A percentile compares a stretch with the other conserved stretches of the same genome.
These are phyloP conservation scores for Thielaviopsis euricoi DNA, from an alignment of 2,329 filamentous ascomycete species.

Conservation along the genomic window DNA sequence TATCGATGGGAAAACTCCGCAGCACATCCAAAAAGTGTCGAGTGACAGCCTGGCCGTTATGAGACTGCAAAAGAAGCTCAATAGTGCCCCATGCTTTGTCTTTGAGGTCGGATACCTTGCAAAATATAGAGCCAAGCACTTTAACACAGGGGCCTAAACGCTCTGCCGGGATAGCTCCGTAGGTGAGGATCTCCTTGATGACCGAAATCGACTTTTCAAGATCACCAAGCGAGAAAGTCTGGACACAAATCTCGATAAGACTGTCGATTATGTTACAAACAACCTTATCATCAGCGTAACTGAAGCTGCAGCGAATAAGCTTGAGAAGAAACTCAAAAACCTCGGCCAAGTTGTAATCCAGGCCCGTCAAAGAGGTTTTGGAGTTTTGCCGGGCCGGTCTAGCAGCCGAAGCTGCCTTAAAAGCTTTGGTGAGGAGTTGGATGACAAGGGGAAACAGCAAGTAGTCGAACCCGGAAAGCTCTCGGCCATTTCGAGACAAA, in stretches of 20 bases:
- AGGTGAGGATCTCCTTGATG: conserved; percentile 55
- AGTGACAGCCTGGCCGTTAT: conserved; percentile 54
- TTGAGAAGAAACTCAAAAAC: conserved; percentile 50
- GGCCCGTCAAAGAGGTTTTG: conserved; percentile 19
- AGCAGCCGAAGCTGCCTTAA: conserved; percentile 34
- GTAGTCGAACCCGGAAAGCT: conserved; percentile 51
- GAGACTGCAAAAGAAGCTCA: conserved; percentile 54
- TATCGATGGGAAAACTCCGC: conserved; percentile 28
- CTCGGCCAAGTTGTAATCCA: conserved; percentile 45
- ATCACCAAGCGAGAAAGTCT: conserved; percentile 47
- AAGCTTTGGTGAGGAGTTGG: conserved; percentile 40
- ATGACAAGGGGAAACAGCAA: conserved; percentile 47
- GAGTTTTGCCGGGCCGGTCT: conserved; percentile 23
- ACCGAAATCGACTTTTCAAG: conserved; percentile 50
- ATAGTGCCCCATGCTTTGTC: conserved; percentile 55
- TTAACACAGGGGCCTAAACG: conserved; percentile 51
- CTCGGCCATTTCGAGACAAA: conserved; percentile 43
- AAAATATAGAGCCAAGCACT: conserved; percentile 56
- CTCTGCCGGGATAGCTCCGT: conserved; percentile 47
- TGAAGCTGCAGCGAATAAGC: conserved; percentile 61
- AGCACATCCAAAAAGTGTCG: conserved; percentile 48
- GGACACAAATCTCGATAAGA: conserved; percentile 50
- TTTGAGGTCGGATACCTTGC: conserved; percentile 41
- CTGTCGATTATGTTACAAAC: conserved; percentile 44
- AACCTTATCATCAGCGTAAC: conserved; percentile 45